phyloP scores from a whole-genome alignment of 768 basidiomycete species.

The Mycena floridula region DNA sequence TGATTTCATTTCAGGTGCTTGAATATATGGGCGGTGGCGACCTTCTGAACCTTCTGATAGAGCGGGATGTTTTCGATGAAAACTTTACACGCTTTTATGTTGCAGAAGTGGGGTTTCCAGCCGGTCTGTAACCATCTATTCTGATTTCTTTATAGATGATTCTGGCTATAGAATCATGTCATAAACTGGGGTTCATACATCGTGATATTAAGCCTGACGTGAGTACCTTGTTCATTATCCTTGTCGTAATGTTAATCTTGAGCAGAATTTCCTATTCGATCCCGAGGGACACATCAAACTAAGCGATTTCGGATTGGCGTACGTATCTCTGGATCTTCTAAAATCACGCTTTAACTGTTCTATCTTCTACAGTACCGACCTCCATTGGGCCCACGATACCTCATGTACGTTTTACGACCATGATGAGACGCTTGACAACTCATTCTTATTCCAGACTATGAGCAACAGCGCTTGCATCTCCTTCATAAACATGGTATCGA shows the following conservation, averaged over 20 bases:
- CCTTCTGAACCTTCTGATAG: constrained; percentile 91
- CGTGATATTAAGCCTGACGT: constrained; percentile 96
- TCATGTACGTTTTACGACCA: constrained; percentile 46
- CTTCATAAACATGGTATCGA: constrained; percentile 93
- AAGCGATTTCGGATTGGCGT: constrained; percentile 95
- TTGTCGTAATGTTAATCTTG: constrained; percentile 13
- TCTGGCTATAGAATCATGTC: constrained; percentile 87
- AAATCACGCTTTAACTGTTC: too few species aligned
- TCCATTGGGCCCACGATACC: constrained; percentile 97
- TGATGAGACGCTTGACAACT: constrained; percentile 8
- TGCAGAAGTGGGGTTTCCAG: constrained; percentile 61
- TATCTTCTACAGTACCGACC: constrained; percentile 70
- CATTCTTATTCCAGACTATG: constrained; percentile 61
- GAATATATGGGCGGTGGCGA: constrained; percentile 98
- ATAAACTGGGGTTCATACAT: constrained; percentile 94
- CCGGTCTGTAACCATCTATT: constrained; percentile 10
- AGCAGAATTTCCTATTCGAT: constrained; percentile 92
- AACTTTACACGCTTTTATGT: constrained; percentile 91
- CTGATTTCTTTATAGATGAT: constrained; percentile 63
- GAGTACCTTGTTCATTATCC: constrained; percentile 22
- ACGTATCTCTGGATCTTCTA: constrained; percentile 33
- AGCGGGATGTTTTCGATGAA: constrained; percentile 87
- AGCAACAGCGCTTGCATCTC: constrained; percentile 84
- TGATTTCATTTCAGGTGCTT: constrained; percentile 53
- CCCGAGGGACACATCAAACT: constrained; percentile 90